These are phyloP conservation scores for Lecanoromycetidae sp. DNA, from an alignment of 2,329 filamentous ascomycete genomes.

Conservation along the genomic window DNA sequence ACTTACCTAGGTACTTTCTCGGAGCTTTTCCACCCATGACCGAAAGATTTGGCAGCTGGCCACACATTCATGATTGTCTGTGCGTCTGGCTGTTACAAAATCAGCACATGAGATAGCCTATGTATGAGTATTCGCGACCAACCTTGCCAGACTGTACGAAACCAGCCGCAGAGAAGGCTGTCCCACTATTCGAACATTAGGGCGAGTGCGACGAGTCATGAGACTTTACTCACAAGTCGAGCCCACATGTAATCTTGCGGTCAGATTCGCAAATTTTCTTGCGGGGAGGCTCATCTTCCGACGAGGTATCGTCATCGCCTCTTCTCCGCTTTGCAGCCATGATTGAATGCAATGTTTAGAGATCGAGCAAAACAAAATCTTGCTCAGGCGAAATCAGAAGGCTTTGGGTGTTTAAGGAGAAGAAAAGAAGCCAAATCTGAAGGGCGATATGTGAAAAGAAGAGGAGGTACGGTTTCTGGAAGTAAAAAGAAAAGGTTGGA, in stretches of 20 bases:
- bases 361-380: too few relatives aligned
- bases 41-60: constrained; percentile 27
- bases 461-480: too few relatives aligned
- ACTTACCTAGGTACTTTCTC: constrained; percentile 38
- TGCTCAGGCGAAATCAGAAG: too few relatives aligned
- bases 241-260: constrained; percentile 12
- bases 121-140: neutral
- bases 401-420: too few relatives aligned
- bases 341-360: too few relatives aligned
- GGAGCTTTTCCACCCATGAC: constrained; percentile 23
- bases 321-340: neutral
- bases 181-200: constrained; percentile 27
- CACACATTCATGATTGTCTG: constrained; percentile 34
- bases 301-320: too few relatives aligned
- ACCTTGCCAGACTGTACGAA: constrained; percentile 23
- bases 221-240: constrained; percentile 33
- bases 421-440: too few relatives aligned
- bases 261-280: too few relatives aligned
- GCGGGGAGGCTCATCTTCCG: too few relatives aligned
- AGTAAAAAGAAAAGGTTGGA: too few relatives aligned
- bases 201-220: neutral
- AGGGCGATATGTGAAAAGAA: too few relatives aligned
- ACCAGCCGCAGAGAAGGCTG: constrained; percentile 45
- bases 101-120: constrained; percentile 17
- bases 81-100: constrained; percentile 33